Evolutionary conservation across 2,329 filamentous ascomycete species (phyloP), one percentile per base, ranked within the genome.

Genomic region (Ophiostoma ulmi): DNA sequence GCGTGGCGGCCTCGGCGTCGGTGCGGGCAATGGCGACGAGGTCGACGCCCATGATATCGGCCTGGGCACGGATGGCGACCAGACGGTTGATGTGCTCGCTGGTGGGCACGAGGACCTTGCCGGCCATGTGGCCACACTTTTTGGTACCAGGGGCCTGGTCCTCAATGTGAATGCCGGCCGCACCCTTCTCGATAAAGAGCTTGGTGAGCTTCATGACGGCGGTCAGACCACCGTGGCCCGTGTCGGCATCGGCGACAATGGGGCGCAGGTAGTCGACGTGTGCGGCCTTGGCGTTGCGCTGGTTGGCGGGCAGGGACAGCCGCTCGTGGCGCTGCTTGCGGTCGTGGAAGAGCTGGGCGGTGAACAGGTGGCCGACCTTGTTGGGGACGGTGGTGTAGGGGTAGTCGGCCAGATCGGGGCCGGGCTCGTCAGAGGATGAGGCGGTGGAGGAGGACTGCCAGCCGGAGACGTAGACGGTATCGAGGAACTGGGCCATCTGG

Each of bases 81-180:
- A 99, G 86, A 70, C 95, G 91, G 84, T 97, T 98, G 83, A 98
- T 97, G 84, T 99, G 95, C 84, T 99, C 95, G 81, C 89, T 92
- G 79, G 97, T 96, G 68, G 95, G 95, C 69, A 99, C 95, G 72
- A 99, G 85, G 63, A 98, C 95, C 84, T 98, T 98, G 78, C 95
- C 95, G 75, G 95, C 95, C 95, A 98, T 98, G 83, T 98, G 95
- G 74, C 95, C 95, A 80, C 95, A 99, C 87, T 99, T 99, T 88
- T 99, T 99, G 68, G 95, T 98, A 70, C 95, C 95, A 3, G 95
- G 94, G 4, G 95, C 94, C 82, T 98, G 95, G 80, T 99, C 95
- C 82, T 99, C 95, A 76, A 99, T 97, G 82, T 99, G 95, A 77
- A 99, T 97, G 75, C 95, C 95, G 61, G 95, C 95, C 65, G 95